Conservation (phyloP, 106 monocot species). For the Phalaenopsis equestris region DNA sequence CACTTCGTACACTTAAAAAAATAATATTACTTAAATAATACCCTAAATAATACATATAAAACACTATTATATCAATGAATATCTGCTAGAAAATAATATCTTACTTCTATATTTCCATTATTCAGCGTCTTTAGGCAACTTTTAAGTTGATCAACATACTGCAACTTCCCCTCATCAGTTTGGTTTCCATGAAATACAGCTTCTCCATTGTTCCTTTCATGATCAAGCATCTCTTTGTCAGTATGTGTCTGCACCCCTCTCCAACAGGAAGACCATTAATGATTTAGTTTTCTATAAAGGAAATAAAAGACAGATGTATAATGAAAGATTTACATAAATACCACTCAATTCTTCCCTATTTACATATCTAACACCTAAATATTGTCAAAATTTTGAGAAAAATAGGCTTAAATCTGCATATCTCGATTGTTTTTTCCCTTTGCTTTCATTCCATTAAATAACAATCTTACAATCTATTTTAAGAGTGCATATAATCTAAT, state of each 20-base stretch:
- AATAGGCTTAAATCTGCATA: too few relatives aligned
- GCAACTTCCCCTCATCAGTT: constrained; percentile 58
- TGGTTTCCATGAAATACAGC: constrained; percentile 75
- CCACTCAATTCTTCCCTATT: too few relatives aligned
- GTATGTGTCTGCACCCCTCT: constrained; percentile 64
- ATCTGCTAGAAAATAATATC: background rate
- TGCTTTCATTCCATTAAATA: too few relatives aligned
- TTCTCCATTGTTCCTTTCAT: constrained; percentile 85
- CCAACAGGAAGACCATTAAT: constrained; percentile 15
- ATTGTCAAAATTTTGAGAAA: too few relatives aligned
- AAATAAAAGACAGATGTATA: background rate
- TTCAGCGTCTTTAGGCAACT: background rate
- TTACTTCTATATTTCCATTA: background rate
- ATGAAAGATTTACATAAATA: too few relatives aligned
- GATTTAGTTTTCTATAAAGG: background rate
- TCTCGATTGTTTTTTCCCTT: too few relatives aligned
- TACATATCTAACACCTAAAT: too few relatives aligned
- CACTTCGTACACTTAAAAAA: background rate
- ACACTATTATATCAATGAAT: background rate
- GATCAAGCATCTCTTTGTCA: constrained; percentile 81
- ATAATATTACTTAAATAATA: background rate
- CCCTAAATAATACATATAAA: background rate
- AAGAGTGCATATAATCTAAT: too few relatives aligned
- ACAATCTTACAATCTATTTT: too few relatives aligned
- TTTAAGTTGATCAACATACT: background rate